Conservation (phyloP, 78 protist genomes). For the Dictyostelium firmibasis region DNA sequence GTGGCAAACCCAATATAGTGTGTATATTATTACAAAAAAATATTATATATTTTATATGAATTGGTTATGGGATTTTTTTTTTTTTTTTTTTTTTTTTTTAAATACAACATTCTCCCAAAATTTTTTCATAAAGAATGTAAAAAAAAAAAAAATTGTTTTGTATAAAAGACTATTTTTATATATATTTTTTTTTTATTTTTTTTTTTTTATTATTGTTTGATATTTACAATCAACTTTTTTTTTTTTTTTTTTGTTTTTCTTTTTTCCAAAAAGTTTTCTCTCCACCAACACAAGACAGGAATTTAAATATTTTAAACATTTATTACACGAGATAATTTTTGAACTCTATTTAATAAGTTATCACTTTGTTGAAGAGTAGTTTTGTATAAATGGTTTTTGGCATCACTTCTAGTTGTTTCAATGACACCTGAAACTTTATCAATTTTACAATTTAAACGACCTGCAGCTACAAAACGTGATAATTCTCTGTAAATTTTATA, state of each 20-base stretch:
- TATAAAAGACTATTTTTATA: not conserved
- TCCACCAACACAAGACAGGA: too few species aligned
- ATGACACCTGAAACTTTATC: conserved; percentile 95
- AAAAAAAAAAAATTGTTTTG: not conserved
- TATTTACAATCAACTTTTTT: not conserved
- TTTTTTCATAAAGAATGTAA: too few species aligned
- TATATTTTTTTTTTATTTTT: too few species aligned
- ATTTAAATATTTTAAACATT: conserved; percentile 79
- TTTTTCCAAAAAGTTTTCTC: not conserved
- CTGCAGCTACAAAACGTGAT: conserved; percentile 91
- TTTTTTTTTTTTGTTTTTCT: not conserved
- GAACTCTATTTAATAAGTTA: conserved; percentile 94
- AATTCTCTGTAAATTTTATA: conserved; percentile 91
- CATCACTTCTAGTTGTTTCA: conserved; percentile 94
- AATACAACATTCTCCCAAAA: too few species aligned
- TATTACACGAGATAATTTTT: conserved; percentile 95
- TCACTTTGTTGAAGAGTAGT: conserved; percentile 93
- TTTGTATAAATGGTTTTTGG: conserved; percentile 90
- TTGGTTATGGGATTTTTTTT: not conserved
- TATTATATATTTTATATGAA: not conserved
- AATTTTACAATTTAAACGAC: conserved; percentile 93
- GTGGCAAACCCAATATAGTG: not conserved
- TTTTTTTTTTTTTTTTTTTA: too few species aligned
- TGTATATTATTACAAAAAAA: too few species aligned
- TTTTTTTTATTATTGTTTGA: not conserved